phyloP scores from a whole-genome alignment of 2,329 filamentous ascomycete species.

The Nectriaceae sp. region DNA sequence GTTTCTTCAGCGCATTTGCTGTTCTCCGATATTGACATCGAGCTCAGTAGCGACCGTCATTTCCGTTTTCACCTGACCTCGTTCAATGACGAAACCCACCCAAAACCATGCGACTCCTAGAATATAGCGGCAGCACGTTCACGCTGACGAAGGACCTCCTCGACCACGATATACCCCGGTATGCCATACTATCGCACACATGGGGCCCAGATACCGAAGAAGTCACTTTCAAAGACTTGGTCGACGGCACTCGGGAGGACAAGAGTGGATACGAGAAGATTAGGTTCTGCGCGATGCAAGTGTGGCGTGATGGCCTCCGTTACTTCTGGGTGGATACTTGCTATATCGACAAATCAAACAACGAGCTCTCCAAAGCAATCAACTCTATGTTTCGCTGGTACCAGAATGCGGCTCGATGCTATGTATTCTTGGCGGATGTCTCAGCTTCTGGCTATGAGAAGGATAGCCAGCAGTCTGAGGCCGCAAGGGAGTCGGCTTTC shows the following conservation, averaged over 20 bases:
- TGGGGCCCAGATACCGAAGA: slow-evolving; percentile 8
- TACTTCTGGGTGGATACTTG: slow-evolving; percentile 16
- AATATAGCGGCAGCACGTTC: too few relatives aligned
- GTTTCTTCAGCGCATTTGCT: too few relatives aligned
- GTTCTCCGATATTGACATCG: too few relatives aligned
- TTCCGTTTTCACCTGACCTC: too few relatives aligned
- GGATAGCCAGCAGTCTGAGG: too few relatives aligned
- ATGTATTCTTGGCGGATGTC: slow-evolving; percentile 19
- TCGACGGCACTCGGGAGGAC: not conserved
- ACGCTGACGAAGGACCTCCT: too few relatives aligned
- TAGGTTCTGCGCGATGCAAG: slow-evolving; percentile 6
- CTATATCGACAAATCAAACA: slow-evolving; percentile 17
- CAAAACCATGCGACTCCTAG: too few relatives aligned
- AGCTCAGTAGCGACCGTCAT: too few relatives aligned
- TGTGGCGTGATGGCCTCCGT: not conserved
- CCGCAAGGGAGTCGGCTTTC: too few relatives aligned
- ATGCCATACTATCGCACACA: slow-evolving; percentile 16
- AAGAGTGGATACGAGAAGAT: slow-evolving; percentile 14
- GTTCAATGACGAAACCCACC: too few relatives aligned
- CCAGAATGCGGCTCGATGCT: slow-evolving; percentile 28
- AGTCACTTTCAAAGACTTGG: slow-evolving; percentile 13
- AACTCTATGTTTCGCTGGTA: slow-evolving; percentile 23
- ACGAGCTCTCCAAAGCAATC: slow-evolving; percentile 23
- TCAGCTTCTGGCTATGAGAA: too few relatives aligned
- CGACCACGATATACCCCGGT: slow-evolving; percentile 9